A percentile compares a stretch with the other conserved stretches of the same genome.
phyloP scores from a whole-genome alignment of 2,329 filamentous ascomycete genomes.

The Westerdykella aurantiaca region DNA sequence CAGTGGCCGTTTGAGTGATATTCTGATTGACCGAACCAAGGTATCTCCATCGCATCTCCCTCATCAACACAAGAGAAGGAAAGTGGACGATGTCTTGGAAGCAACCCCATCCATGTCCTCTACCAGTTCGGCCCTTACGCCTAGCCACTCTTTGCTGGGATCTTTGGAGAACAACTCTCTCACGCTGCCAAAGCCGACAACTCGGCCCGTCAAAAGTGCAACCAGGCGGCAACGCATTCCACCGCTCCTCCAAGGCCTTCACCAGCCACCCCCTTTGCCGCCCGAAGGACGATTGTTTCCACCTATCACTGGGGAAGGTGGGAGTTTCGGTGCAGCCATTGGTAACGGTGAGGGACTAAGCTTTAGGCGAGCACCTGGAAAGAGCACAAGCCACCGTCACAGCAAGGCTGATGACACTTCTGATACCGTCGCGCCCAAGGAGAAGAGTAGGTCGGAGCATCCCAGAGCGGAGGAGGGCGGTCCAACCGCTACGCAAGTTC shows the following conservation, averaged over 20 bases:
- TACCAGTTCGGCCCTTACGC: constrained; percentile 1
- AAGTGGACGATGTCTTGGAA: constrained; percentile 10
- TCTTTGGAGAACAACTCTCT: constrained; percentile 20
- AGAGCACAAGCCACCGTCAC: background rate
- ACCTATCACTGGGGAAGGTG: constrained; percentile 51
- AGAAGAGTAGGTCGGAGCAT: background rate
- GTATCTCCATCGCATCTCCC: constrained; percentile 7
- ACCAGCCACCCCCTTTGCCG: constrained; percentile 53
- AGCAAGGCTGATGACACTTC: background rate
- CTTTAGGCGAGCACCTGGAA: constrained; percentile 6
- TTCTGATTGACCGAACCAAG: constrained; percentile 13
- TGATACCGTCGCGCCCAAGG: background rate
- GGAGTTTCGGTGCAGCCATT: constrained; percentile 18
- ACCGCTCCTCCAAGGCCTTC: constrained; percentile 53
- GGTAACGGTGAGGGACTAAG: constrained; percentile 8
- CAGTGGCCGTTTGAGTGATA: constrained; percentile 25
- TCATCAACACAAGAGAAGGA: constrained; percentile 16
- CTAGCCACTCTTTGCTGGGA: constrained; percentile 5
- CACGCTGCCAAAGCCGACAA: constrained; percentile 38
- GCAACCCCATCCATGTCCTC: background rate
- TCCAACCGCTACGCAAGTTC: no score
- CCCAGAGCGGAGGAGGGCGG: background rate
- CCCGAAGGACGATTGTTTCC: constrained; percentile 54
- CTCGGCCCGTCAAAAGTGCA: constrained; percentile 23
- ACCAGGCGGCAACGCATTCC: constrained; percentile 39